A percentile compares a stretch with the other conserved stretches of the same genome.
Evolutionary conservation across 768 basidiomycete genomes (phyloP).

Genomic region (Leucocoprinus birnbaumii): DNA sequence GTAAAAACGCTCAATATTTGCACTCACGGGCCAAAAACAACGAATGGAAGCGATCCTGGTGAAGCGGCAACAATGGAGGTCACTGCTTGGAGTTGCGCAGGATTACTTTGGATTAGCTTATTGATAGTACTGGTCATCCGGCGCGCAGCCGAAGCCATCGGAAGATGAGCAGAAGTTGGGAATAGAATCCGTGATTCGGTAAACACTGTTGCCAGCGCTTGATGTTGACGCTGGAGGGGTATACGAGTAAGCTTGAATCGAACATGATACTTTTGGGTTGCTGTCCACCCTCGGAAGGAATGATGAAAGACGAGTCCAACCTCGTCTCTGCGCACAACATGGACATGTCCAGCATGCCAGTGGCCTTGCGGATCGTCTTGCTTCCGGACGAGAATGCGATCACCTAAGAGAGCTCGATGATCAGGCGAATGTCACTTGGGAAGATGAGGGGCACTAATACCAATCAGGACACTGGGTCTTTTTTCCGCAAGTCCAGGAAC

Average conservation of each 20-base stretch:
- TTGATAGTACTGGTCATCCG: constrained; percentile 33
- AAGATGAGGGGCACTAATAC: no score
- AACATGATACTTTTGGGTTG: constrained; percentile 41
- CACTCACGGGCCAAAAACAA: constrained; percentile 64
- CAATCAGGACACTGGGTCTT: constrained; percentile 53
- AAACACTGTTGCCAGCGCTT: constrained; percentile 47
- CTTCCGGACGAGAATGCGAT: constrained; percentile 49
- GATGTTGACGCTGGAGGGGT: constrained; percentile 56
- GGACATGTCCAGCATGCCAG: constrained; percentile 62
- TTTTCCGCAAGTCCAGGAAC: constrained; percentile 54
- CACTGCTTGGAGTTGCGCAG: constrained; percentile 47
- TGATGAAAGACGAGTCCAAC: constrained; percentile 49
- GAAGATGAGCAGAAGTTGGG: constrained; percentile 26
- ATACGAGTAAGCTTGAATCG: constrained; percentile 58
- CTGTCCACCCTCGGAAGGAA: constrained; percentile 35
- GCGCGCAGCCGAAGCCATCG: background rate
- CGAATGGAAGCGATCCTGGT: constrained; percentile 50
- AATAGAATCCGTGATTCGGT: constrained; percentile 48
- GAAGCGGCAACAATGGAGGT: constrained; percentile 38
- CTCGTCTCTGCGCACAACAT: constrained; percentile 42
- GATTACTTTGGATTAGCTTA: constrained; percentile 40
- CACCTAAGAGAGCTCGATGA: constrained; percentile 32
- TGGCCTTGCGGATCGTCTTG: constrained; percentile 33
- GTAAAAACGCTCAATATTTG: no score
- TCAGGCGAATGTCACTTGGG: constrained; percentile 17